phyloP scores from a whole-genome alignment of 1,284 basidiomycete species.

The Trametes polyzona region DNA sequence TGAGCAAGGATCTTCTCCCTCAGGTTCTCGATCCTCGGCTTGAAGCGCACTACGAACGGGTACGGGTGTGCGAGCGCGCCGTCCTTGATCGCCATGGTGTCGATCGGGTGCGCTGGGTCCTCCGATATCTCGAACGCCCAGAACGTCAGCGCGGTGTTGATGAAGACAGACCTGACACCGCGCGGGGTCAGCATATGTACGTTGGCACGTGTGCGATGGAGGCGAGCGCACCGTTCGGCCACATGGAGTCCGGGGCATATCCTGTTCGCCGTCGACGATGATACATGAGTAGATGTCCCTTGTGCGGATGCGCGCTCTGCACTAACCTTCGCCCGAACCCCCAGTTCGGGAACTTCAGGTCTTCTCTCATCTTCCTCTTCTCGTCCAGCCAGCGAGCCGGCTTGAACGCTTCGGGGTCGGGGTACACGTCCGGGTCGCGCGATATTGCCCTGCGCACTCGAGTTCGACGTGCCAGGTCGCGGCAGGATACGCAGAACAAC shows the following conservation, averaged over 20 bases:
- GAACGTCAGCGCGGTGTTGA: slow-evolving; percentile 59
- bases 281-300: no score
- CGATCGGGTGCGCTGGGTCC: slow-evolving; percentile 54
- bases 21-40: slow-evolving; percentile 21
- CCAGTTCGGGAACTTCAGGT: slow-evolving; percentile 54
- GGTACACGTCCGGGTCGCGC: slow-evolving; percentile 58
- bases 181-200: no score
- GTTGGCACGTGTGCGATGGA: no score
- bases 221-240: slow-evolving; percentile 45
- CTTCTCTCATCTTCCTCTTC: slow-evolving; percentile 49
- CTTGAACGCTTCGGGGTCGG: slow-evolving; percentile 60
- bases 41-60: slow-evolving; percentile 56
- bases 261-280: slow-evolving; percentile 29
- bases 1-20: slow-evolving; percentile 11
- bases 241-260: slow-evolving; percentile 66
- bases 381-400: slow-evolving; percentile 60
- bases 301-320: no score
- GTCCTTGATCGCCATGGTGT: slow-evolving; percentile 59
- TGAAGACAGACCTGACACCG: slow-evolving; percentile 50
- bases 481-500: no score
- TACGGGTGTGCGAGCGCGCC: slow-evolving; percentile 59
- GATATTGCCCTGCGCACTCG: slow-evolving; percentile 58
- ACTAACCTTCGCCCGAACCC: slow-evolving; percentile 60
- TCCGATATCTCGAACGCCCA: slow-evolving; percentile 59
- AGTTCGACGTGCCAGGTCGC: no score